phyloP scores from a whole-genome alignment of 495 filamentous ascomycete genomes.

The Neurospora sp. region DNA sequence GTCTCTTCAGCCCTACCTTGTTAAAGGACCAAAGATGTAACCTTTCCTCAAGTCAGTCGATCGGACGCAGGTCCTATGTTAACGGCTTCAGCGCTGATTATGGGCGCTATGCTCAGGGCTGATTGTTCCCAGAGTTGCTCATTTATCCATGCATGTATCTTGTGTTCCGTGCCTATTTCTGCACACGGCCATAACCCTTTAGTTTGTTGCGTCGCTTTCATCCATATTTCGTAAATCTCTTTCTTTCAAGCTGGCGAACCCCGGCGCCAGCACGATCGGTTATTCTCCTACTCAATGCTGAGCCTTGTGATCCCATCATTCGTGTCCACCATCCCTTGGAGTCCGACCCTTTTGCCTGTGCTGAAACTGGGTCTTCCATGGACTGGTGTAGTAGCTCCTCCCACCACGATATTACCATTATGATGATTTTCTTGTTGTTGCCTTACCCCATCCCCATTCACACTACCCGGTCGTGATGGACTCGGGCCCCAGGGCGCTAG shows the following conservation, averaged over 20 bases:
- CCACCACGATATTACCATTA: conserved; percentile 14
- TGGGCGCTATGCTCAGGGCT: not conserved
- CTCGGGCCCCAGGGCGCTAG: conserved; percentile 55
- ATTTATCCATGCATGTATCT: not conserved
- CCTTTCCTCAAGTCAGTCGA: not conserved
- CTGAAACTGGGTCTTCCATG: not conserved
- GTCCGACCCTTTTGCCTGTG: conserved; percentile 50
- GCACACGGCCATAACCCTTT: not conserved
- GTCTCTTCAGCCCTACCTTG: not conserved
- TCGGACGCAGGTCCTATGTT: not conserved
- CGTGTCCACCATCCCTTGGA: conserved; percentile 94
- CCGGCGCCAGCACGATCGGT: not conserved
- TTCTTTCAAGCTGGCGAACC: not conserved
- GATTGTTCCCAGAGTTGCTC: not conserved
- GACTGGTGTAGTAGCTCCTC: not conserved
- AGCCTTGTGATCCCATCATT: conserved; percentile 95
- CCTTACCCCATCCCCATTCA: conserved; percentile 39
- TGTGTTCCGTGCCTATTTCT: not conserved
- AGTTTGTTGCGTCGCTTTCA: not conserved
- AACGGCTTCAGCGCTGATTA: not conserved
- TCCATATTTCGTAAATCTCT: not conserved
- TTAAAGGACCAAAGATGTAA: not conserved
- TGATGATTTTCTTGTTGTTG: conserved; percentile 14
- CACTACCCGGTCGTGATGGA: conserved; percentile 46
- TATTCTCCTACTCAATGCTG: conserved; percentile 41